phyloP scores from a whole-genome alignment of 345 rosid species.

The Toxicodendron radicans region DNA sequence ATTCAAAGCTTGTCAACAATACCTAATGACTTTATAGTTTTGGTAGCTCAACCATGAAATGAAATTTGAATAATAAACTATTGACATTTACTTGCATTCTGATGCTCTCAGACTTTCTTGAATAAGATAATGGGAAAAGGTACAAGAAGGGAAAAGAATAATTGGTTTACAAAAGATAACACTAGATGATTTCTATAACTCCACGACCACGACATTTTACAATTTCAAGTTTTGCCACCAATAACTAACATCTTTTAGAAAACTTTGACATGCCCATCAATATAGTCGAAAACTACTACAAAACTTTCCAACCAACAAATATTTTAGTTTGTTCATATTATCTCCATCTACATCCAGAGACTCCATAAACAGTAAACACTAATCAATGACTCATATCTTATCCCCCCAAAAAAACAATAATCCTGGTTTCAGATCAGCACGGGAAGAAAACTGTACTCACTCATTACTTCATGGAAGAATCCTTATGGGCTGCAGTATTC shows the following conservation, averaged over 20 bases:
- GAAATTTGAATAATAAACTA: background rate
- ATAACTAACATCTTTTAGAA: background rate
- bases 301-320: background rate
- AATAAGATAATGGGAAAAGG: background rate
- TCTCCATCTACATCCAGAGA: background rate
- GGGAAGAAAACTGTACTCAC: background rate
- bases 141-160: background rate
- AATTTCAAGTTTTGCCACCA: background rate
- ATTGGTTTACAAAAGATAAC: background rate
- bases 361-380: background rate
- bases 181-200: background rate
- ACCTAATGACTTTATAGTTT: background rate
- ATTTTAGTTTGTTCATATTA: background rate
- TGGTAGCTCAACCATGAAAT: background rate
- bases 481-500: slow-evolving; percentile 63
- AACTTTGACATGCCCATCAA: background rate
- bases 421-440: slow-evolving; percentile 10
- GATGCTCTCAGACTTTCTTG: background rate
- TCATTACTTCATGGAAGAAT: slow-evolving; percentile 27
- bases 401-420: background rate
- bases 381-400: slow-evolving; percentile 1
- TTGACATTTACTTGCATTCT: background rate
- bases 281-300: background rate
- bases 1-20: background rate
- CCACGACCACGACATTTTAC: background rate